These are phyloP conservation scores for Quercus lobata DNA, from an alignment of 331 rosid genomes.

Conservation along the genomic window DNA sequence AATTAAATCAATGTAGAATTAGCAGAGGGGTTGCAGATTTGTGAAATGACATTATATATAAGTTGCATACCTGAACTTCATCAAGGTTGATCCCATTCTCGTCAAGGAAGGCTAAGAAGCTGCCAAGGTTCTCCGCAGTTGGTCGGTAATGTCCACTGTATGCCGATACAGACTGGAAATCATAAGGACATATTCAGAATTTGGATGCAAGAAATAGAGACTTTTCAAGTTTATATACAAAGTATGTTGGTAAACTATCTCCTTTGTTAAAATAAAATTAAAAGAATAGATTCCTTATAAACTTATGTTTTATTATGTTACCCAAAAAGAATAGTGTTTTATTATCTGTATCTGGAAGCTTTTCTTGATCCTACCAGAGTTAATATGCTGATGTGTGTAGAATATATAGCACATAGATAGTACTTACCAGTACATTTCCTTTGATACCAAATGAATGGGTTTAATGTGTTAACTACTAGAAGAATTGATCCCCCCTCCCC, in stretches of 20 bases:
- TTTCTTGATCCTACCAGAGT: too few species aligned
- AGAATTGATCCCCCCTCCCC: too few species aligned
- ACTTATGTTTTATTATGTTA: too few species aligned
- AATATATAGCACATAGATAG: too few species aligned
- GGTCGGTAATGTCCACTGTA: constrained; percentile 42
- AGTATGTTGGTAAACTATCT: not conserved
- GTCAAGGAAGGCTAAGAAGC: constrained; percentile 30
- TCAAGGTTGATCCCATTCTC: constrained; percentile 29
- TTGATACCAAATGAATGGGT: too few species aligned
- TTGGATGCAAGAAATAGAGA: not conserved
- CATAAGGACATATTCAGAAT: not conserved
- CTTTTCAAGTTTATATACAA: not conserved
- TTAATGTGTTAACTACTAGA: too few species aligned
- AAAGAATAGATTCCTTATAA: too few species aligned
- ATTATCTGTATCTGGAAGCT: too few species aligned
- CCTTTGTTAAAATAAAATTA: too few species aligned
- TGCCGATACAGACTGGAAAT: constrained; percentile 30
- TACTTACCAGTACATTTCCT: too few species aligned
- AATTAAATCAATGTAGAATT: not conserved
- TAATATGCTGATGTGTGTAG: too few species aligned
- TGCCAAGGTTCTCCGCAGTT: constrained; percentile 24
- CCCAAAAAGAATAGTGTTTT: too few species aligned
- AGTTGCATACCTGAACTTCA: constrained; percentile 26
- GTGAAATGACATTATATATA: not conserved
- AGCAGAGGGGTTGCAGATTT: not conserved